phyloP scores from a whole-genome alignment of 192 early-diverging fungal species.

The Polychytrium aggregatum region DNA sequence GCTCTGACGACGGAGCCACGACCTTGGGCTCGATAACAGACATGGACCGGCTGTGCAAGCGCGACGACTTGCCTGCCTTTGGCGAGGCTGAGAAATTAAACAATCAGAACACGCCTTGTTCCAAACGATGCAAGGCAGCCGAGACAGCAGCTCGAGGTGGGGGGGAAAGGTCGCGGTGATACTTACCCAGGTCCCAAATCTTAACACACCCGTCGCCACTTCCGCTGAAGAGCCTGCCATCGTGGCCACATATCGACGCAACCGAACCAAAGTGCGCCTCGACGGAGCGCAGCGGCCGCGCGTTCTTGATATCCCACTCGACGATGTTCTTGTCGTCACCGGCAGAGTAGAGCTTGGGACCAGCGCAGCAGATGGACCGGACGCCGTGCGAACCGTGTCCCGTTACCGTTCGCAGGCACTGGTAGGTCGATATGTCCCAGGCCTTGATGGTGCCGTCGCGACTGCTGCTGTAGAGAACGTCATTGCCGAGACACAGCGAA shows the following conservation, averaged over 20 bases:
- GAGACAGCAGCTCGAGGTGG: too few species aligned
- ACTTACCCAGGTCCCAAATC: conserved; percentile 20
- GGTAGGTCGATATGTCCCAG: conserved; percentile 18
- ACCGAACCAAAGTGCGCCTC: conserved; percentile 10
- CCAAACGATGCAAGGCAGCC: conserved; percentile 2
- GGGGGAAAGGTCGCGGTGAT: neutral
- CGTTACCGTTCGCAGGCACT: conserved; percentile 15
- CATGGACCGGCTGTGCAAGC: too few species aligned
- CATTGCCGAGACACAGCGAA: conserved; percentile 13
- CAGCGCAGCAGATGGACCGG: conserved; percentile 16
- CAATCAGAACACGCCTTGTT: too few species aligned
- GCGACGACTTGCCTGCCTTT: too few species aligned
- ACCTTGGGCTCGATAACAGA: too few species aligned
- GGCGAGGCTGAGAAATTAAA: too few species aligned
- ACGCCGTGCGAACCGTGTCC: conserved; percentile 10
- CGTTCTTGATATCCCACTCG: conserved; percentile 35
- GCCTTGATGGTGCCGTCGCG: conserved; percentile 19
- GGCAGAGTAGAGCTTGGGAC: conserved; percentile 19
- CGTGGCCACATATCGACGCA: neutral
- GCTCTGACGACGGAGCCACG: too few species aligned
- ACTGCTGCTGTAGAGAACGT: conserved; percentile 15
- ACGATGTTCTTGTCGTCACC: conserved; percentile 21
- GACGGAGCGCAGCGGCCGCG: neutral
- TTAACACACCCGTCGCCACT: conserved; percentile 16
- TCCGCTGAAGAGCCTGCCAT: conserved; percentile 14